Evolutionary conservation across 768 basidiomycete species (phyloP), one percentile per base, ranked within the genome.

Genomic region (Psilocybe sp.): DNA sequence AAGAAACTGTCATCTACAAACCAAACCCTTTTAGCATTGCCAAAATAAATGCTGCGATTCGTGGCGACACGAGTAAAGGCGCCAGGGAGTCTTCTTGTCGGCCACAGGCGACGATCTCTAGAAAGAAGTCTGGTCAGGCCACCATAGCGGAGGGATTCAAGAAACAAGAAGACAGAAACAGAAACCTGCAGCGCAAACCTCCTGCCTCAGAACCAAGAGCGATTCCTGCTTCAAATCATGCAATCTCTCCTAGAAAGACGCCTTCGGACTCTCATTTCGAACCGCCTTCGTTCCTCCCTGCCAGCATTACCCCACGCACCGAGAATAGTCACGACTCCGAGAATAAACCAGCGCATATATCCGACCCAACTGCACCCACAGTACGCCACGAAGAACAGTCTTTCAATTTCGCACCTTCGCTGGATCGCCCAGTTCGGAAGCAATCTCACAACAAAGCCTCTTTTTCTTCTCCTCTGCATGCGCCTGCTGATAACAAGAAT

Each of bases 11-110:
- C 1, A 62, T 69, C 5, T 89, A 82, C 69, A 86, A 80, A 44
- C 79, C 87, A 0, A 91, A 89, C 59, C 89, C 89, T 0, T 92
- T 88, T 77, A 80, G 79, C 48, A 89, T 92, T 49, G 89, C 89
- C 3, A 86, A 82, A 58, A 81, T 87, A 28, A 92, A 92, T 55
- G 89, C 89, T 38, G 79, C 79, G 0, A 71, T 74, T 32, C 79
- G 87, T 11, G 45, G 64, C 33, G 44, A 50, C 20, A 44, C 50
- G 4, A 35, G 18, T 28, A 40, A 48, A 31, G 13, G 23, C 10
- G 13, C 43, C 23, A 37, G 23, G 36, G 9, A 36, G 19, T 13
- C 53, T 8, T 11, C 40, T 8, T 10, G 19, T 31, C 19, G 38
- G 42, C 23, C 18, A 18, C 14, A 19, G 11, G 42, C 16, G 5